These are phyloP conservation scores for Thamnidium elegans DNA, from an alignment of 192 early-diverging fungal species.

Conservation along the genomic window DNA sequence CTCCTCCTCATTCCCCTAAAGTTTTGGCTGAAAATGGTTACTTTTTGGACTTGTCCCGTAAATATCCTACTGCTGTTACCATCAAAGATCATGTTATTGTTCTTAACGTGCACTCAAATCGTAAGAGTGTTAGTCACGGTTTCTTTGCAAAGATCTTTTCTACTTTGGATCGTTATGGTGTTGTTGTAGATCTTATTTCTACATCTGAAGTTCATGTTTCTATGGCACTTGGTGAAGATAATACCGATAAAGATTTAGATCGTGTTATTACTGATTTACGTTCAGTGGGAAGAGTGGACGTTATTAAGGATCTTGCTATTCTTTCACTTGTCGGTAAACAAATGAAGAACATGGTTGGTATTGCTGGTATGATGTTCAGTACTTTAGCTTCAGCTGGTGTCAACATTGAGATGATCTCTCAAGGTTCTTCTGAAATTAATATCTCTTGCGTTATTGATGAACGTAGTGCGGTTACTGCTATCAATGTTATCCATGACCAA, in stretches of 20 bases:
- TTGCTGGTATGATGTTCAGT: conserved; percentile 90
- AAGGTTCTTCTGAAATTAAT: conserved; percentile 98
- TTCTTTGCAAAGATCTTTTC: conserved; percentile 97
- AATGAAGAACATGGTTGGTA: conserved; percentile 98
- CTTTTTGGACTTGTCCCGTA: conserved; percentile 64
- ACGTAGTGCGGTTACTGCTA: conserved; percentile 62
- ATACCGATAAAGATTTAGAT: conserved; percentile 68
- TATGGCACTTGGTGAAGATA: conserved; percentile 70
- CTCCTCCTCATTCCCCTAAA: conserved; percentile 51
- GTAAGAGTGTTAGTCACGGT: conserved; percentile 92
- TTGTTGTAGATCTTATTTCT: conserved; percentile 91
- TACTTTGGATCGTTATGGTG: conserved; percentile 86
- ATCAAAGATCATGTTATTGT: conserved; percentile 97
- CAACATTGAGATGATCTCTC: conserved; percentile 99
- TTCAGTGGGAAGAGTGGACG: conserved; percentile 79
- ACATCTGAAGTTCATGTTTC: conserved; percentile 93
- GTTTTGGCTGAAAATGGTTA: conserved; percentile 74
- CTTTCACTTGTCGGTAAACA: conserved; percentile 92
- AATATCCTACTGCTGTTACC: conserved; percentile 95
- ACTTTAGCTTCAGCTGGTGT: conserved; percentile 82
- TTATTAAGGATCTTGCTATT: conserved; percentile 89
- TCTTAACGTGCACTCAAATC: conserved; percentile 95
- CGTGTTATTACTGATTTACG: conserved; percentile 76
- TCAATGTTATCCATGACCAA: conserved; percentile 89
- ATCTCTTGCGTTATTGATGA: conserved; percentile 95